These are phyloP conservation scores for Triticum turgidum DNA, from an alignment of 176 grass and related monocot species.

Conservation along the genomic window DNA sequence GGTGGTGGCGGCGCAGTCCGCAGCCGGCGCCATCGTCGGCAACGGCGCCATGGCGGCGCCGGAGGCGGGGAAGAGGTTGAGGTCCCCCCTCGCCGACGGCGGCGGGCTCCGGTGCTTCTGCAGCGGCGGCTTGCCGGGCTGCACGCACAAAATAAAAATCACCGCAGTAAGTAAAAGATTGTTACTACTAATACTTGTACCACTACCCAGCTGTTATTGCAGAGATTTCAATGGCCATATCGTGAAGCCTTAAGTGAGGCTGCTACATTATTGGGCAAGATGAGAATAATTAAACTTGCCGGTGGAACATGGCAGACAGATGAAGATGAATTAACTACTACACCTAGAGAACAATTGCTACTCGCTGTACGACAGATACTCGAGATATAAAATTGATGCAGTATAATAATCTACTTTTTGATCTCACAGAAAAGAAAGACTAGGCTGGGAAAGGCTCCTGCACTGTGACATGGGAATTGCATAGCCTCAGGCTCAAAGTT, in stretches of 20 bases:
- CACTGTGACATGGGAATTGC: background rate
- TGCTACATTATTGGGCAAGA: background rate
- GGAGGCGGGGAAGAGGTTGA: constrained; percentile 53
- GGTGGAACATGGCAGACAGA: background rate
- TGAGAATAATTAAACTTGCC: background rate
- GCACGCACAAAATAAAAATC: background rate
- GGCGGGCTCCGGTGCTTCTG: constrained; percentile 37
- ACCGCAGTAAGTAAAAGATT: background rate
- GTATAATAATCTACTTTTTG: no score
- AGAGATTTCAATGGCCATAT: background rate
- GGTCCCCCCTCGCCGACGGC: constrained; percentile 12
- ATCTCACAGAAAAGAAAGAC: background rate
- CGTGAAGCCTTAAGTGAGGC: background rate
- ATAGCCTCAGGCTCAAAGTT: no score
- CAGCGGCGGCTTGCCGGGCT: constrained; percentile 51
- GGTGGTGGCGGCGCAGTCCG: background rate
- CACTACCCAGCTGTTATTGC: no score
- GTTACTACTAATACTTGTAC: no score
- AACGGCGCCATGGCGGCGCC: background rate
- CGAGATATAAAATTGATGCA: no score
- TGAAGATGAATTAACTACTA: background rate
- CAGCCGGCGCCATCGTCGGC: background rate
- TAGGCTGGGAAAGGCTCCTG: background rate
- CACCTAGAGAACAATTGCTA: background rate
- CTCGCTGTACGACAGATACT: background rate